Evolutionary conservation across 768 basidiomycete species (phyloP).

Genomic region (Pleurotus ostreatus): DNA sequence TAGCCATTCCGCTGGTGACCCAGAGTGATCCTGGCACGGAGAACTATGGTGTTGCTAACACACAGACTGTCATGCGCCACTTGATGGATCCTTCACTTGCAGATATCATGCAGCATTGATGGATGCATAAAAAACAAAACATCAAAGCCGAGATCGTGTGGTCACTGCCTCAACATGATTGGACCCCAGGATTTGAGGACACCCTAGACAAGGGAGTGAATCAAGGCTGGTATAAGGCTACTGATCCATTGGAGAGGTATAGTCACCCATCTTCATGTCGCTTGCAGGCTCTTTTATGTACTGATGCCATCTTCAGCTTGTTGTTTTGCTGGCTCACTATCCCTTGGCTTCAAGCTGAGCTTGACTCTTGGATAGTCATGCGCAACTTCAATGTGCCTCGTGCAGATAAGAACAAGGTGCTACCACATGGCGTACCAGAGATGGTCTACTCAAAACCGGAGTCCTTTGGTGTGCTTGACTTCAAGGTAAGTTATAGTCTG

Average conservation of each 20-base stretch:
- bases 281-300: background rate
- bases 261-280: background rate
- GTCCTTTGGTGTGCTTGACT: constrained; percentile 22
- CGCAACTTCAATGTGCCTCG: constrained; percentile 19
- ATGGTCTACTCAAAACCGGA: constrained; percentile 25
- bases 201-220: constrained; percentile 25
- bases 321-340: constrained; percentile 32
- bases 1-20: constrained; percentile 29
- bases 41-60: constrained; percentile 41
- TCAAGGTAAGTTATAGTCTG: constrained; percentile 21
- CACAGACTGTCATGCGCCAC: constrained; percentile 33
- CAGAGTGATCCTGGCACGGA: constrained; percentile 41
- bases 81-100: constrained; percentile 22
- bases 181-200: constrained; percentile 31
- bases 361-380: constrained; percentile 24
- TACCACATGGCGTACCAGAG: constrained; percentile 33
- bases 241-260: constrained; percentile 20
- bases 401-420: constrained; percentile 24
- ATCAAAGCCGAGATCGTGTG: constrained; percentile 35
- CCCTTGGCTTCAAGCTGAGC: constrained; percentile 31
- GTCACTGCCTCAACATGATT: constrained; percentile 24
- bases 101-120: constrained; percentile 29
- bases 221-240: constrained; percentile 23
- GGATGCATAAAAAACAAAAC: constrained; percentile 25
- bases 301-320: constrained; percentile 13